These are phyloP conservation scores for Cunninghamia lanceolata DNA, from an alignment of 75 land plant species.

Conservation along the genomic window DNA sequence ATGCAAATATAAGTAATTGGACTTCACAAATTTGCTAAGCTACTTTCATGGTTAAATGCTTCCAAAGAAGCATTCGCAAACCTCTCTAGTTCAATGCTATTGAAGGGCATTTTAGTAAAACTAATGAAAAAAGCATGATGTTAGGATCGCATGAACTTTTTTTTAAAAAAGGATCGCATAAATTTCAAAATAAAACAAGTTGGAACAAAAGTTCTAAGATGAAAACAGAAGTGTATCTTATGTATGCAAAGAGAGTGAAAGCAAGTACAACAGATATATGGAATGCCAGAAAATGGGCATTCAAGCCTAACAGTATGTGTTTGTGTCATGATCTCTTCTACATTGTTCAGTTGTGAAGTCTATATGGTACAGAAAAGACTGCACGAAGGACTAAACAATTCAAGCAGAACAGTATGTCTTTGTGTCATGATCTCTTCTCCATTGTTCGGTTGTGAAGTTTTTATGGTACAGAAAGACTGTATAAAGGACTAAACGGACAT, in stretches of 20 bases:
- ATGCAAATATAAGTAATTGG: background rate
- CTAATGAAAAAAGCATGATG: too few relatives aligned
- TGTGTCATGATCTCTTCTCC: background rate
- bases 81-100: background rate
- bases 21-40: background rate
- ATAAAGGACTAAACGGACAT: background rate
- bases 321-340: background rate
- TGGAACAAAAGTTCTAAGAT: background rate
- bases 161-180: too few relatives aligned
- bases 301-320: background rate
- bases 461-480: background rate
- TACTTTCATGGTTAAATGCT: background rate
- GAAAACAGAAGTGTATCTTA: background rate
- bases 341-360: background rate
- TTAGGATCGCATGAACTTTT: too few relatives aligned
- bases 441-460: background rate
- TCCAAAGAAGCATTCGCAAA: background rate
- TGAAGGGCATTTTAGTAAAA: background rate
- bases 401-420: background rate
- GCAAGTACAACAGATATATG: background rate
- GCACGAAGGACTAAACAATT: background rate
- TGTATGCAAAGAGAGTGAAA: background rate
- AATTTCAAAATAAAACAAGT: background rate
- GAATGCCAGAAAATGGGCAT: background rate
- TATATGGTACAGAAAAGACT: background rate